Evolutionary conservation across 2,329 filamentous ascomycete species (phyloP), one percentile per base, ranked within the genome.

Genomic region (Fusarium drepaniforme): DNA sequence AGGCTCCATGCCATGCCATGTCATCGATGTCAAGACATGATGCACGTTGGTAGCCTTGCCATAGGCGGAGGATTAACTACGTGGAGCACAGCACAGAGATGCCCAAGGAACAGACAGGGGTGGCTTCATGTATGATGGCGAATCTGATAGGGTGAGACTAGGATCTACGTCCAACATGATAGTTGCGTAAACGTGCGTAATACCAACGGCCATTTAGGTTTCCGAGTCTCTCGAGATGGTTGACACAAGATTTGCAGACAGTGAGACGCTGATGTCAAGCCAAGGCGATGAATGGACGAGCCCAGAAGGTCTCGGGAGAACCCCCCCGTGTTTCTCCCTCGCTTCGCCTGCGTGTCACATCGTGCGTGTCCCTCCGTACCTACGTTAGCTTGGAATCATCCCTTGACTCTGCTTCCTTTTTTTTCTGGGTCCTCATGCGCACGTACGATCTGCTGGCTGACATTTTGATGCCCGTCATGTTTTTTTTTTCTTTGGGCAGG

Each of bases 381-480:
- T 66, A 61, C 67, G 66, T 72, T 64, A 65, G 64, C 42, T 44
- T 51, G 64, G 49, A 61, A 59, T 38, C 61, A 28, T 46, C 38
- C 28, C 33, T 60, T 53, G 30, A 40, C 28, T 59, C 35, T 44
- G 49, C 49, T 59, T 59, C 35, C 37, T 42, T 59, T 57, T 49
- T 37, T 46, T 40, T 37, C 23, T 15, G 46, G 68, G 57, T 38
- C 23, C 61, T 64, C 33, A 56, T 64, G 61, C 49, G 37, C 62
- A 58, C 38, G 49, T 57, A 65, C 37, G 49, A 44, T 58, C 49
- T 46, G 53, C 51, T 46, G 28, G 63, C 63, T 56, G 66, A 42
- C 70, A 38, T 57, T 44, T 63, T 73, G 49, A 71, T 67, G 71
- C 58, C 73, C 59, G 66, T 65, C 51, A 68, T 63, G 51, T 21